Evolutionary conservation across 2,329 filamentous ascomycete genomes (phyloP), one percentile per base, ranked within the genome.

Genomic region (Orbilia oligospora): DNA sequence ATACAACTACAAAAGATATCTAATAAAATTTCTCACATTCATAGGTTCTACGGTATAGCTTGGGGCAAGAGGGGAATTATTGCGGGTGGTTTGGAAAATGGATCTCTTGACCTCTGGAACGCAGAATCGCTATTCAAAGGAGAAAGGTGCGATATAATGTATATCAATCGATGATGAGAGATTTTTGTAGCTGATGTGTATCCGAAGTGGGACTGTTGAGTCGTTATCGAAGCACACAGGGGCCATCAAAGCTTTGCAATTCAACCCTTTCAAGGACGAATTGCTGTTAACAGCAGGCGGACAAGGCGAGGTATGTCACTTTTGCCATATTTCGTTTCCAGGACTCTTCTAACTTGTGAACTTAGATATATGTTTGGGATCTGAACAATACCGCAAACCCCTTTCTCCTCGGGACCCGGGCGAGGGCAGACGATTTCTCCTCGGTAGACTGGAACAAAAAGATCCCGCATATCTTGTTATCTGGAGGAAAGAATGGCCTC

Each of bases 391-490:
- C 94, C 81, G 89, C 90, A 72, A 96, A 92, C 83, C 93, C 95
- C 4, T 97, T 97, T 86, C 90, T 94, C 80, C 87, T 99, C 36
- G 96, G 96, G 77, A 97, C 93, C 81, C 89, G 92, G 44, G 93
- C 93, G 80, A 92, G 95, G 83, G 92, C 94, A 46, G 95, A 98
- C 83, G 75, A 78, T 24, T 93, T 98, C 81, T 96, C 98, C 83
- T 97, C 94, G 81, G 88, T 99, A 78, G 95, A 97, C 82, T 99
- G 97, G 97, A 99, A 99, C 86, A 94, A 94, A 83, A 98, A 97
- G 86, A 95, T 98, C 49, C 90, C 95, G 14, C 95, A 99, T 84
- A 99, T 99, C 84, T 87, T 99, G 81, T 96, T 95, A 18, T 98
- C 95, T 9, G 96, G 96, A 81, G 95, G 94, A 83, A 92, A 90